A percentile compares a stretch with the other conserved stretches of the same genome.
Evolutionary conservation across 306 rosid species (phyloP).

Genomic region (Malus sieversii): DNA sequence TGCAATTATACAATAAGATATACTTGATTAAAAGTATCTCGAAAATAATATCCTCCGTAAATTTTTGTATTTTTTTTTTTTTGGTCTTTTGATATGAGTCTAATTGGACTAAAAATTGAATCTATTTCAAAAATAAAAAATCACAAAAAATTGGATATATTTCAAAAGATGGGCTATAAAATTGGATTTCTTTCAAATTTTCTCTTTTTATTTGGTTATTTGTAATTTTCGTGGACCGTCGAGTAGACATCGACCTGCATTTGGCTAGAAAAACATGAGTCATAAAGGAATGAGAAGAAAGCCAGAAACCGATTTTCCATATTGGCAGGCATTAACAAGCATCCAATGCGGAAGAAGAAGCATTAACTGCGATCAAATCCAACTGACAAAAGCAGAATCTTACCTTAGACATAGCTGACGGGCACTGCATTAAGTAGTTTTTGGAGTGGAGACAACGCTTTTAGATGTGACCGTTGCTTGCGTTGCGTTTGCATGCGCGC

Average conservation of each 20-base stretch:
- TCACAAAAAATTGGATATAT: too few relatives aligned
- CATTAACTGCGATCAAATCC: background rate
- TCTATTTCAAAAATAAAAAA: too few relatives aligned
- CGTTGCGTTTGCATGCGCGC: background rate
- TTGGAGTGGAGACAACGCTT: background rate
- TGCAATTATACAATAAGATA: too few relatives aligned
- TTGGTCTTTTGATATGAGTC: too few relatives aligned
- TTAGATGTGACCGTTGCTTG: background rate
- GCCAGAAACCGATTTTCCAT: background rate
- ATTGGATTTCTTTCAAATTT: too few relatives aligned
- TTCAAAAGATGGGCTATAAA: too few relatives aligned
- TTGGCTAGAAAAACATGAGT: background rate
- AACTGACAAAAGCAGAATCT: conserved; percentile 5
- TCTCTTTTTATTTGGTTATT: too few relatives aligned
- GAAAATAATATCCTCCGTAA: too few relatives aligned
- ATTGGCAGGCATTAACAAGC: background rate
- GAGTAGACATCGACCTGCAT: background rate
- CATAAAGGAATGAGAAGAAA: background rate
- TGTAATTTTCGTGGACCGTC: too few relatives aligned
- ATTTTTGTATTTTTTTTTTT: too few relatives aligned
- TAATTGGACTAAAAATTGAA: too few relatives aligned
- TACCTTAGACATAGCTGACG: background rate
- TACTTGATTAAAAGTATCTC: too few relatives aligned
- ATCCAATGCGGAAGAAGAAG: background rate
- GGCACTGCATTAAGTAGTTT: background rate